Conservation (phyloP, 345 rosid species). For the Salix suchowensis region DNA sequence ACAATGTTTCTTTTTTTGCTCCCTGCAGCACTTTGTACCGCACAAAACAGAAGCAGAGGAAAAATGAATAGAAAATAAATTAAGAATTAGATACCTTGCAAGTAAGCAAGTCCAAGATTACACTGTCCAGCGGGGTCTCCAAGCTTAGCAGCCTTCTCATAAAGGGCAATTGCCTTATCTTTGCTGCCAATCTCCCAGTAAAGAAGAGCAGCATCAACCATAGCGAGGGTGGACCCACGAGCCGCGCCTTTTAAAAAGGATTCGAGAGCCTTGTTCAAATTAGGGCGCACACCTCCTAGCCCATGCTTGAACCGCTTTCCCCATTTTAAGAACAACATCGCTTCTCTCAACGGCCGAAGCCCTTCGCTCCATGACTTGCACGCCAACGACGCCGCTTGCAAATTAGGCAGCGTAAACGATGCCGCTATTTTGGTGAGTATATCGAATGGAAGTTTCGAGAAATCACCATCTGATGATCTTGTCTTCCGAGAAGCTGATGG, state of each 20-base stretch:
- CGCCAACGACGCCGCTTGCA: conserved; percentile 64
- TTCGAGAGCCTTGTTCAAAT: conserved; percentile 70
- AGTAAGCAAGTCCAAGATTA: conserved; percentile 72
- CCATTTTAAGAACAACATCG: conserved; percentile 64
- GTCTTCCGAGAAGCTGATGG: background rate
- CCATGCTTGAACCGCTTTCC: conserved; percentile 94
- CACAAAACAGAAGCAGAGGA: background rate
- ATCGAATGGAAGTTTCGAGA: conserved; percentile 69
- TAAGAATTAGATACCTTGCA: conserved; percentile 51
- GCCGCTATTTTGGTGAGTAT: conserved; percentile 58
- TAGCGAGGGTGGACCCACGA: conserved; percentile 86
- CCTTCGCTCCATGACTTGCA: conserved; percentile 85
- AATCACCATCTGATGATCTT: conserved; percentile 31
- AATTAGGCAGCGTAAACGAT: conserved; percentile 58
- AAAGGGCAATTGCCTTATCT: conserved; percentile 51
- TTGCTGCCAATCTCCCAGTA: conserved; percentile 72
- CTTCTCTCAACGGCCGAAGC: conserved; percentile 77
- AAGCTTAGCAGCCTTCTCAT: conserved; percentile 68
- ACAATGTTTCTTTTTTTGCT: background rate
- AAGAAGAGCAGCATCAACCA: conserved; percentile 93
- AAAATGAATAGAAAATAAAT: too few relatives aligned
- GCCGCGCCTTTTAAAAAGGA: conserved; percentile 76
- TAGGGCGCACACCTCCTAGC: conserved; percentile 52
- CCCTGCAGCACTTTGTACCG: background rate
- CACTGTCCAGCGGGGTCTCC: conserved; percentile 75